Evolutionary conservation across 2,329 filamentous ascomycete species (phyloP), one percentile per base, ranked within the genome.

Genomic region (Hypoxylon sp.): DNA sequence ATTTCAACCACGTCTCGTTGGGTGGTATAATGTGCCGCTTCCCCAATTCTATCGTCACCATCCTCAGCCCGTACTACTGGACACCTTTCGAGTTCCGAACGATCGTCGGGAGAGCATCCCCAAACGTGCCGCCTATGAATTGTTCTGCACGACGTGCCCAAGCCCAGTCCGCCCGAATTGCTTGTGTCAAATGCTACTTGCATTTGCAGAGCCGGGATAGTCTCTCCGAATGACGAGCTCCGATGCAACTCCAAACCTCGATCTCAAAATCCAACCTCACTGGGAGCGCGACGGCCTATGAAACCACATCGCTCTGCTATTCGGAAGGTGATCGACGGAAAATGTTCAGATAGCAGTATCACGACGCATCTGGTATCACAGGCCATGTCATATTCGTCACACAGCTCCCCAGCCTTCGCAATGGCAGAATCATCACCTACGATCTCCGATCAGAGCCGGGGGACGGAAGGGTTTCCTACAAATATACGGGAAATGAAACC

Each of bases 11-110:
- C 30, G 13, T 41, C 24, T 30, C 26, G n/a, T 52, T 41, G 49
- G 48, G 56, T 59, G 34, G 41, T 49, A 59, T 49, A 47, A 37
- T 26, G 53, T 59, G 56, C 41, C 24, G 2, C 24, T 28, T 20
- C 26, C 43, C 48, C 39, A 59, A 34, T 41, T 17, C 26, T 46
- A 30, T 26, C 47, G 48, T 52, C 48, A 53, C 52, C n/a, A 15
- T 26, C 30, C 37, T 46, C 47, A 37, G 49, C 43, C 43, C 17
- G 44, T 28, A 15, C 26, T 24, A 51, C 49, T 28, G 44, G 20
- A 24, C n/a, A 30, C 41, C 4, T 53, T 20, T 52, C n/a, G 17
- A 32, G 44, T 20, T 34, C 28, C 30, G 32, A 50, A 37, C 8
- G 47, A 59, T 47, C 41, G 48, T 59, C 47, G 56, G 39, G 43